Percentiles rank a stretch among this genome's conserved stretches.
Conservation (phyloP, 192 early-diverging fungal genomes). For the Pecoramyces ruminantium region DNA sequence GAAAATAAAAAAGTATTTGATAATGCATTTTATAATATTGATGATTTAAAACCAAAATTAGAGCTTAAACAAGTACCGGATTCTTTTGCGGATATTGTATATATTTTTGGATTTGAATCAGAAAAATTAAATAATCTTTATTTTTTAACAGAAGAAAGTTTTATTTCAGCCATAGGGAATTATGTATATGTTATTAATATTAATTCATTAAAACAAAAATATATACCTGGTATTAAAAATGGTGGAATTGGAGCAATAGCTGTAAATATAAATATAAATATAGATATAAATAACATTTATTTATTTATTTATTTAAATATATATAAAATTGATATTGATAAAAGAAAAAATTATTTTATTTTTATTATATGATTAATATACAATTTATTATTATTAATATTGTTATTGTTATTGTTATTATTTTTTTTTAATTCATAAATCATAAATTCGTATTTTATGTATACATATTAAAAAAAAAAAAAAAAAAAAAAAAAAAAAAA, state of each 20-base stretch:
- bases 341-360: too few relatives aligned
- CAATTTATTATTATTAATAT: too few relatives aligned
- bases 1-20: background rate
- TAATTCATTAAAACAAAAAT: slow-evolving; percentile 22
- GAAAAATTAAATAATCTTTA: slow-evolving; percentile 29
- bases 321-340: too few relatives aligned
- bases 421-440: too few relatives aligned
- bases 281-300: too few relatives aligned
- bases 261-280: slow-evolving; percentile 12
- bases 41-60: background rate
- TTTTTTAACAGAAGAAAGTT: slow-evolving; percentile 21
- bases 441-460: too few relatives aligned
- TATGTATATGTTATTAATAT: slow-evolving; percentile 31
- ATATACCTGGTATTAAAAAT: slow-evolving; percentile 22
- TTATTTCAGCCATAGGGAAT: slow-evolving; percentile 34
- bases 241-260: slow-evolving; percentile 34
- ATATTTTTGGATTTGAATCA: slow-evolving; percentile 35
- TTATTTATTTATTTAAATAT: too few relatives aligned
- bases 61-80: background rate
- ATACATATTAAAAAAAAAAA: too few relatives aligned
- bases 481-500: background rate
- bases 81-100: slow-evolving; percentile 14
- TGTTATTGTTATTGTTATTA: too few relatives aligned
- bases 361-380: too few relatives aligned
- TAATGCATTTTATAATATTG: background rate